Evolutionary conservation across 495 filamentous ascomycete species (phyloP).

Genomic region (Chaetomium fimeti): DNA sequence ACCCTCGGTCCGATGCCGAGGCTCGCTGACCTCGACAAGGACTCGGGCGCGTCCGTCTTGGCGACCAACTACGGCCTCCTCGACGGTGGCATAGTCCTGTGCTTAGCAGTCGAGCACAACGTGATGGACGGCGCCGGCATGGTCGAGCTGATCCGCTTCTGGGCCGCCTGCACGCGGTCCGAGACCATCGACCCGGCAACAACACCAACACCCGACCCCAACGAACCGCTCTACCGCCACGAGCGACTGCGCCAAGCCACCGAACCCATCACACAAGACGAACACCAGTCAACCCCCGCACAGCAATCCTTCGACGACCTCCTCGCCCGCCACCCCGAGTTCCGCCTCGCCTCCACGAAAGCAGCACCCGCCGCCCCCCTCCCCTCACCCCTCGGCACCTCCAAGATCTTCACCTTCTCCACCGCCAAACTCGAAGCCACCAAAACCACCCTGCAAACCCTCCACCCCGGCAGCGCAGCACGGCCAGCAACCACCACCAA

Average conservation of each 20-base stretch:
- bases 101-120: not conserved
- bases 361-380: not conserved
- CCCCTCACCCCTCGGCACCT: not conserved
- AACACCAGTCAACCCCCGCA: not conserved
- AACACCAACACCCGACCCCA: not conserved
- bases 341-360: not conserved
- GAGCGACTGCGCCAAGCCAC: not conserved
- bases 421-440: not conserved
- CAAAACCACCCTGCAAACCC: not conserved
- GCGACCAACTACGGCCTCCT: not conserved
- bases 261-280: not conserved
- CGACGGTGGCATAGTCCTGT: not conserved
- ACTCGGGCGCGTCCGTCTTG: not conserved
- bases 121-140: not conserved
- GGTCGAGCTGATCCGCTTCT: not conserved
- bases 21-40: not conserved
- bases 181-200: not conserved
- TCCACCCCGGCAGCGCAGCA: not conserved
- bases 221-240: not conserved
- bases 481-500: not conserved
- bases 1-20: not conserved
- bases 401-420: slow-evolving; percentile 1
- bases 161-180: not conserved
- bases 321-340: not conserved
- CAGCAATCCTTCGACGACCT: not conserved